These are phyloP conservation scores for Saccharomyces cerevisiae DNA, from an alignment of 805 yeast genomes.

Conservation along the genomic window DNA sequence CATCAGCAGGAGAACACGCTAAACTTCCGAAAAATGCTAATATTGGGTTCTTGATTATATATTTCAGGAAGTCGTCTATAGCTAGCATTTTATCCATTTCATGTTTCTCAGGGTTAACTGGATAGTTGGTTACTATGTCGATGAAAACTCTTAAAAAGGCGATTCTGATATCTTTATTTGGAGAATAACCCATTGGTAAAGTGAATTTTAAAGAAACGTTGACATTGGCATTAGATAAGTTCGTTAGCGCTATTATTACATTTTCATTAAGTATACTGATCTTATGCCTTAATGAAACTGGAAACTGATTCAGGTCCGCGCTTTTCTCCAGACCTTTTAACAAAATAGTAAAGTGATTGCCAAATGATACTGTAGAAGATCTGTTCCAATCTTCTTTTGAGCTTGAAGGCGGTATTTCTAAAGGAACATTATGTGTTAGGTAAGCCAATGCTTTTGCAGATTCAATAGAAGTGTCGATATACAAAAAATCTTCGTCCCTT, in stretches of 20 bases:
- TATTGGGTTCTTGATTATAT: constrained; percentile 32
- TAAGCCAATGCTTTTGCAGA: constrained; percentile 47
- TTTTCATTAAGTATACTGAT: constrained; percentile 47
- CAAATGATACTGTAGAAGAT: constrained; percentile 53
- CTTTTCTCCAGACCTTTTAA: constrained; percentile 33
- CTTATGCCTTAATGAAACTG: constrained; percentile 39
- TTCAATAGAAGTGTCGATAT: constrained; percentile 51
- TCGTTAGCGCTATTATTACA: constrained; percentile 56
- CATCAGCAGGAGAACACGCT: constrained; percentile 56
- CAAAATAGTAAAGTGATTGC: constrained; percentile 60
- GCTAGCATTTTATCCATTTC: constrained; percentile 15
- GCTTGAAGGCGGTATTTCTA: constrained; percentile 49
- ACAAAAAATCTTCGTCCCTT: constrained; percentile 39
- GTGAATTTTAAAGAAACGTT: constrained; percentile 69
- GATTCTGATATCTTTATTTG: constrained; percentile 51
- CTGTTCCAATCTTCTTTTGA: constrained; percentile 42
- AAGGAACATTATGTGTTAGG: constrained; percentile 44
- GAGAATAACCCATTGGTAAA: constrained; percentile 67
- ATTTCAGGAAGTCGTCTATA: constrained; percentile 20
- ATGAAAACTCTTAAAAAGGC: constrained; percentile 71
- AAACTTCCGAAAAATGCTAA: constrained; percentile 46
- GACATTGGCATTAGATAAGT: constrained; percentile 58
- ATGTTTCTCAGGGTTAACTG: constrained; percentile 16
- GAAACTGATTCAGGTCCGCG: constrained; percentile 23
- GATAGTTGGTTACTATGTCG: constrained; percentile 40